Conservation (phyloP, 768 basidiomycete genomes). For the Lactifluus subvellereus region DNA sequence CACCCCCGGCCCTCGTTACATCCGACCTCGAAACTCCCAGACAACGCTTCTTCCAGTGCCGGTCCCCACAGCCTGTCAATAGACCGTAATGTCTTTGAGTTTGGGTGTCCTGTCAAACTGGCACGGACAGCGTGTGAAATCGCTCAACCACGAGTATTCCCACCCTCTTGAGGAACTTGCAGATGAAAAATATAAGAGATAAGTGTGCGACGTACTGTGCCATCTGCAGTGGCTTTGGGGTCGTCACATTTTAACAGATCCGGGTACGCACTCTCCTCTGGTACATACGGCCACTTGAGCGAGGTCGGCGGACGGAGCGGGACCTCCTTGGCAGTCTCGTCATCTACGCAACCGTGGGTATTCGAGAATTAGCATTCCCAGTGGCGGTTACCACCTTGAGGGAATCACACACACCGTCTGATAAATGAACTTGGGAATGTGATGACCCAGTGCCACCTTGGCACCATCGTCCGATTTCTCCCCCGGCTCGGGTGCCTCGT, state of each 20-base stretch:
- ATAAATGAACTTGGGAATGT: too few species aligned
- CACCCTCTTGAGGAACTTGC: too few species aligned
- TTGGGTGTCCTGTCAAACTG: conserved; percentile 43
- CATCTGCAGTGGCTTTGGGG: conserved; percentile 43
- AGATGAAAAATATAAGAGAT: conserved; percentile 28
- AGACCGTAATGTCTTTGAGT: conserved; percentile 43
- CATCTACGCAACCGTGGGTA: too few species aligned
- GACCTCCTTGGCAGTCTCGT: too few species aligned
- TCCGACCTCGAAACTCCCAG: conserved; percentile 40
- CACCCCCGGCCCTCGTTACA: too few species aligned
- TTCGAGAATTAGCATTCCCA: too few species aligned
- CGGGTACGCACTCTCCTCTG: conserved; percentile 60
- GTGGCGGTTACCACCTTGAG: too few species aligned
- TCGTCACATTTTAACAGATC: conserved; percentile 84
- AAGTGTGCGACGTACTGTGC: conserved; percentile 58
- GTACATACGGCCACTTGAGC: too few species aligned
- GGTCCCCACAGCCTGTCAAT: conserved; percentile 59
- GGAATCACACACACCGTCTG: too few species aligned
- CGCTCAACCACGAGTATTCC: conserved; percentile 37
- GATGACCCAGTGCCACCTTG: too few species aligned
- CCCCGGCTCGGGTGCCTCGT: background rate
- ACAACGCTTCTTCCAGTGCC: conserved; percentile 61
- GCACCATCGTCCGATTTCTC: too few species aligned
- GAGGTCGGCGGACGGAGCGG: too few species aligned
- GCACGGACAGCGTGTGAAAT: conserved; percentile 60